Conservation (phyloP, 331 rosid genomes). For the Quercus lobata region DNA sequence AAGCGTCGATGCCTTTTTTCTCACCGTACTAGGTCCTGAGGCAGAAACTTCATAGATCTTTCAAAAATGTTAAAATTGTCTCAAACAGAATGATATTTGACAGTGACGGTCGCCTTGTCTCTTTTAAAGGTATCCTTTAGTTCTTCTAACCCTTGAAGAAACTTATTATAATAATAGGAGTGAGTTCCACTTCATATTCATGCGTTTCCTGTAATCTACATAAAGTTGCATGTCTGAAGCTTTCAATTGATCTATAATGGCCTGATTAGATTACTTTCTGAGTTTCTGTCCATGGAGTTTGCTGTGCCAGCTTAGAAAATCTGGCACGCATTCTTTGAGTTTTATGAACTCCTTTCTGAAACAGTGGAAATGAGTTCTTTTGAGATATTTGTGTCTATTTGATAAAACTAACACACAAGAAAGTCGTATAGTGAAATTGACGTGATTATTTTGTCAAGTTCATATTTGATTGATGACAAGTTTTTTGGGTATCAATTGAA, state of each 20-base stretch:
- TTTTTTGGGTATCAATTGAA: background rate
- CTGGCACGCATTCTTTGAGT: background rate
- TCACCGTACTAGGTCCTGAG: constrained; percentile 61
- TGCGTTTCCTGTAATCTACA: background rate
- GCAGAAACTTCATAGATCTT: constrained; percentile 72
- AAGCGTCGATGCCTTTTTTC: constrained; percentile 8
- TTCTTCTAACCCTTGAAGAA: background rate
- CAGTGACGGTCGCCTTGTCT: constrained; percentile 51
- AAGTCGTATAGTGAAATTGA: background rate
- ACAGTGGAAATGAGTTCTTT: background rate
- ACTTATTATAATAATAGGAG: background rate
- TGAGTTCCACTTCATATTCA: background rate
- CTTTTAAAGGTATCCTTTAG: constrained; percentile 67
- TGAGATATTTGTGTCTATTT: background rate
- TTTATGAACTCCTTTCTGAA: background rate
- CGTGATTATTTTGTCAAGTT: background rate
- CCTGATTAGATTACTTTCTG: background rate
- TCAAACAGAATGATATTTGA: constrained; percentile 85
- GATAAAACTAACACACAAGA: background rate
- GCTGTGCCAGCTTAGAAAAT: background rate
- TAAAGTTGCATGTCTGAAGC: background rate
- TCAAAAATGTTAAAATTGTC: constrained; percentile 76
- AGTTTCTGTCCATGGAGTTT: background rate
- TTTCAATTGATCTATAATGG: background rate
- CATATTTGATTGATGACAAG: background rate